A percentile compares a stretch with the other conserved stretches of the same genome.
Conservation (phyloP, 2,329 filamentous ascomycete species). For the Trichoderma brevicompactum region DNA sequence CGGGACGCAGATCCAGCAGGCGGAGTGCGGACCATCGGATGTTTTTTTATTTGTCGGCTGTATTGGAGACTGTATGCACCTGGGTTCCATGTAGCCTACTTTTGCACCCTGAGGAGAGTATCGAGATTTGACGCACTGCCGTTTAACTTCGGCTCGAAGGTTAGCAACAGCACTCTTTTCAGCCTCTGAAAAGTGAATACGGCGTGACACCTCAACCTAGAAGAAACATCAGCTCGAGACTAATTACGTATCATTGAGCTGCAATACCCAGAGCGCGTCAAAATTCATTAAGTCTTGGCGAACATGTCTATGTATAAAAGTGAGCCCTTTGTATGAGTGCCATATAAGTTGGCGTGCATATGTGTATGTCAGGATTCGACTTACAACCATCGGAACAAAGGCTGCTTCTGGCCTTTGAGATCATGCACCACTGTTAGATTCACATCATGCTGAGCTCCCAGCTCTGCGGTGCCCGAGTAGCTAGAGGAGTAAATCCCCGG, state of each 20-base stretch:
- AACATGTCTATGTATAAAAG: conserved; percentile 40
- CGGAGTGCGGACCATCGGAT: conserved; percentile 29
- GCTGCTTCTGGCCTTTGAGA: conserved; percentile 38
- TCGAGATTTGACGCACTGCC: conserved; percentile 43
- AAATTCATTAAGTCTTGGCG: conserved; percentile 49
- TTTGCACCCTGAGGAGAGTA: conserved; percentile 45
- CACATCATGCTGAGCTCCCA: conserved; percentile 43
- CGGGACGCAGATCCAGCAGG: conserved; percentile 52
- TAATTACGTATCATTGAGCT: neutral
- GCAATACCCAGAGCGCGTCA: conserved; percentile 47
- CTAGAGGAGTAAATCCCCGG: conserved; percentile 41
- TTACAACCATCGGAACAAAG: conserved; percentile 50
- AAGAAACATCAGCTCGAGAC: conserved; percentile 25
- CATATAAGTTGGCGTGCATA: neutral
- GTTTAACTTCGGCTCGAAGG: conserved; percentile 46
- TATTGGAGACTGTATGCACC: conserved; percentile 45
- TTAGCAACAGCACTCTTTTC: conserved; percentile 44
- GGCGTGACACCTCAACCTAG: conserved; percentile 44
- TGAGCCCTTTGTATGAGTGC: neutral
- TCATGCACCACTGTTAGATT: conserved; percentile 45
- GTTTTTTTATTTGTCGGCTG: conserved; percentile 34
- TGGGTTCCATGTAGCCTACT: conserved; percentile 50
- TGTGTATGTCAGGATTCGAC: conserved; percentile 18
- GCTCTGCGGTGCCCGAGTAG: conserved; percentile 47
- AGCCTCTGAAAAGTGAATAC: conserved; percentile 41